Evolutionary conservation across 2,329 filamentous ascomycete genomes (phyloP).

Genomic region (Microdochium trichocladiopsis): DNA sequence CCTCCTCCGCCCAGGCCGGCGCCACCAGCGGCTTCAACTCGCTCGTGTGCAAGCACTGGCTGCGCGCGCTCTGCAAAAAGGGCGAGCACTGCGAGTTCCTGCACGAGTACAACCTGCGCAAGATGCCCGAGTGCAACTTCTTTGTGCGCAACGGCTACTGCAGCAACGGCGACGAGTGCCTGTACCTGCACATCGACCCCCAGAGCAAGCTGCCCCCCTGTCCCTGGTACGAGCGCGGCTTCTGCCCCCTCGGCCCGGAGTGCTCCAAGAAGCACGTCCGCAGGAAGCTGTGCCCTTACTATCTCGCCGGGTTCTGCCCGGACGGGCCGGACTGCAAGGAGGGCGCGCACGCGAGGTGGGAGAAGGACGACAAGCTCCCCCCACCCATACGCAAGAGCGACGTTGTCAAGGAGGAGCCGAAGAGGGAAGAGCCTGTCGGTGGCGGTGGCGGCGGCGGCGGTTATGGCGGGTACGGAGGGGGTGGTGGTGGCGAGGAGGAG

Average conservation of each 20-base stretch:
- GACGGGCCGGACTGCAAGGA: constrained; percentile 68
- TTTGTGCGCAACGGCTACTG: constrained; percentile 92
- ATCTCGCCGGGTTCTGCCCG: constrained; percentile 91
- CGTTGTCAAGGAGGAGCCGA: constrained; percentile 47
- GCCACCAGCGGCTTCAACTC: constrained; percentile 56
- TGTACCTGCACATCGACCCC: constrained; percentile 86
- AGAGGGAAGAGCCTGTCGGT: constrained; percentile 36
- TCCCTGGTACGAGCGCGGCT: constrained; percentile 88
- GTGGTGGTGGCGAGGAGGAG: constrained; percentile 26
- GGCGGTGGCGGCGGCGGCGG: constrained; percentile 15
- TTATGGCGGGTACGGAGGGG: constrained; percentile 24
- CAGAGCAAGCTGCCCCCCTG: constrained; percentile 73
- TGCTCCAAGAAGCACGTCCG: constrained; percentile 88
- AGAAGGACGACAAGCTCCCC: constrained; percentile 57
- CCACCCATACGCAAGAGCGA: constrained; percentile 66
- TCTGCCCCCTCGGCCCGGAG: constrained; percentile 81
- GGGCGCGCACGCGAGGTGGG: constrained; percentile 77
- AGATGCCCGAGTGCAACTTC: constrained; percentile 98
- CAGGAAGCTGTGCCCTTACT: constrained; percentile 73
- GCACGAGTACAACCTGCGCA: constrained; percentile 96
- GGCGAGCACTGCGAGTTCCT: constrained; percentile 95
- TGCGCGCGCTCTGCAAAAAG: constrained; percentile 95
- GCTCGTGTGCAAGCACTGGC: constrained; percentile 97
- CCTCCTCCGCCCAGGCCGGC: constrained; percentile 28
- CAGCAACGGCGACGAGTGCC: constrained; percentile 92